A percentile compares a stretch with the other conserved stretches of the same genome.
These are phyloP conservation scores for Candida argentea DNA, from an alignment of 805 yeast species.

Conservation along the genomic window DNA sequence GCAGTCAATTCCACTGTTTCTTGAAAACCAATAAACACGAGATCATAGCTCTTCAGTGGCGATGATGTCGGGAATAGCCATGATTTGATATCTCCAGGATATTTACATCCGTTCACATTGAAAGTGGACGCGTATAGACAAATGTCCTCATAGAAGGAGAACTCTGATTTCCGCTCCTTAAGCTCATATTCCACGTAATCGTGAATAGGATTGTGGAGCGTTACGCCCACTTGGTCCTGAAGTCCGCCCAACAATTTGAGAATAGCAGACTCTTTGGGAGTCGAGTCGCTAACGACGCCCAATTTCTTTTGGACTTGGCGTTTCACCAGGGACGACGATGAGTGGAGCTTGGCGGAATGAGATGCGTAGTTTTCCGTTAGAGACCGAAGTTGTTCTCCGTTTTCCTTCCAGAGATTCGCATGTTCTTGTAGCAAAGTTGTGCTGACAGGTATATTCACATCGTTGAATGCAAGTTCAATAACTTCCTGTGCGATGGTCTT, in stretches of 20 bases:
- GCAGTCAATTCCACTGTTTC: slow-evolving; percentile 79
- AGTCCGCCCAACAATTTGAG: slow-evolving; percentile 40
- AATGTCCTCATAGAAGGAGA: slow-evolving; percentile 29
- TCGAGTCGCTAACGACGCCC: slow-evolving; percentile 31
- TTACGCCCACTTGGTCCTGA: slow-evolving; percentile 35
- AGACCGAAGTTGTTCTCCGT: slow-evolving; percentile 30
- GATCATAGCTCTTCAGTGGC: slow-evolving; percentile 41
- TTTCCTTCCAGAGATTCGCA: slow-evolving; percentile 38
- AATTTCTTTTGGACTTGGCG: slow-evolving; percentile 26
- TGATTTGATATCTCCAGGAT: slow-evolving; percentile 29
- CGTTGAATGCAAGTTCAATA: slow-evolving; percentile 35
- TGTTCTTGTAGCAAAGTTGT: slow-evolving; percentile 28
- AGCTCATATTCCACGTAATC: slow-evolving; percentile 38
- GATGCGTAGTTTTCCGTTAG: slow-evolving; percentile 31
- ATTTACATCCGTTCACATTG: slow-evolving; percentile 43
- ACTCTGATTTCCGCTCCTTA: slow-evolving; percentile 28
- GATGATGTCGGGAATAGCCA: slow-evolving; percentile 36
- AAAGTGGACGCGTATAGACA: slow-evolving; percentile 40
- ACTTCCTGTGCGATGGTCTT: slow-evolving; percentile 39
- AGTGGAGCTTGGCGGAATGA: slow-evolving; percentile 27
- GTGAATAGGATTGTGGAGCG: slow-evolving; percentile 43
- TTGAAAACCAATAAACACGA: slow-evolving; percentile 77
- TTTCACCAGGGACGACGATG: slow-evolving; percentile 31
- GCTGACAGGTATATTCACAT: slow-evolving; percentile 25
- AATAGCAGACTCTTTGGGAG: slow-evolving; percentile 31